Percentiles rank a stretch among this genome's conserved stretches.
phyloP scores from a whole-genome alignment of 1,284 basidiomycete species.

The Termitomyces sp. region DNA sequence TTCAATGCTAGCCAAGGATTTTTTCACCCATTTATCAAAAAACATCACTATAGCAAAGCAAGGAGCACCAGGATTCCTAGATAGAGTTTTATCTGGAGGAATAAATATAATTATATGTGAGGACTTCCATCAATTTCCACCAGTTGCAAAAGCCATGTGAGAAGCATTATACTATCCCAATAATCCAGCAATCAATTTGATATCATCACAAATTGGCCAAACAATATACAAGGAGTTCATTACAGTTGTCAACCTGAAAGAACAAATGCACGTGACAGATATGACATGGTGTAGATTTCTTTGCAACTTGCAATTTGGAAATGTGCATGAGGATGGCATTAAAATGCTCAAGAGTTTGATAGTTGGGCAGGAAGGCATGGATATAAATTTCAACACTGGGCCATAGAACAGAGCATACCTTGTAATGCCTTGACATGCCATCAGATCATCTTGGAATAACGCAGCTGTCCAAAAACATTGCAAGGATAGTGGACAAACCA shows the following conservation, averaged over 20 bases:
- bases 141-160: conserved; percentile 19
- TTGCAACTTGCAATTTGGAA: conserved; percentile 23
- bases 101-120: conserved; percentile 35
- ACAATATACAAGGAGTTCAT: conserved; percentile 32
- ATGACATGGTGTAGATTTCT: too few species aligned
- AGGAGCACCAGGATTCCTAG: background rate
- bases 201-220: conserved; percentile 20
- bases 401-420: too few species aligned
- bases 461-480: conserved; percentile 19
- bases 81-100: conserved; percentile 28
- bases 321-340: conserved; percentile 24
- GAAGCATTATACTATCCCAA: conserved; percentile 24
- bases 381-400: too few species aligned
- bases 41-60: background rate
- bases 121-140: conserved; percentile 39
- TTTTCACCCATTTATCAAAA: conserved; percentile 16
- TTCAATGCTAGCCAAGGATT: conserved; percentile 25
- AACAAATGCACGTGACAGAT: conserved; percentile 22
- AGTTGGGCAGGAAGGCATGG: conserved; percentile 11
- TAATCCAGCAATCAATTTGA: conserved; percentile 1
- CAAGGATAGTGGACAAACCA: background rate
- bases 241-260: conserved; percentile 30
- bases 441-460: conserved; percentile 31
- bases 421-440: conserved; percentile 31
- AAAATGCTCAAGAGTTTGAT: conserved; percentile 25